Conservation (phyloP, 805 yeast species). For the Yamadazyma tumulicola region DNA sequence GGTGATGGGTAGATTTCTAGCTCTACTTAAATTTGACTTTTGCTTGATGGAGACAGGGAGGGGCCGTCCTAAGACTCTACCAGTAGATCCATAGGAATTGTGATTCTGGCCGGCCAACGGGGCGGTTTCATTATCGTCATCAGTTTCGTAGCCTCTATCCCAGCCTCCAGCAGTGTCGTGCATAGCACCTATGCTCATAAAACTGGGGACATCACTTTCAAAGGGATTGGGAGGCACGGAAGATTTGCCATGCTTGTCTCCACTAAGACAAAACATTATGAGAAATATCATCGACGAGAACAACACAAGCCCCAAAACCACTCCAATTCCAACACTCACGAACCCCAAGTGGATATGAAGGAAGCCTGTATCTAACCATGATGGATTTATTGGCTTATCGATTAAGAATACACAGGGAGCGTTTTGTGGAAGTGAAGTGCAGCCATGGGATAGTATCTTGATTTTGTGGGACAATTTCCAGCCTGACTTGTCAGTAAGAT, state of each 20-base stretch:
- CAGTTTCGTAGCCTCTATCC: slow-evolving; percentile 44
- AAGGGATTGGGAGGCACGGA: slow-evolving; percentile 12
- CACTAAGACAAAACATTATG: slow-evolving; percentile 18
- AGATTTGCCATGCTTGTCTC: slow-evolving; percentile 5
- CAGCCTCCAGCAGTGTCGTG: slow-evolving; percentile 12
- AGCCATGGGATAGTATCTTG: slow-evolving; percentile 57
- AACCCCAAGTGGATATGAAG: slow-evolving; percentile 63
- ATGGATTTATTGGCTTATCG: slow-evolving; percentile 63
- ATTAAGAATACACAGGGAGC: slow-evolving; percentile 56
- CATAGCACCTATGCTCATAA: slow-evolving; percentile 35
- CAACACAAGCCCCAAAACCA: slow-evolving; percentile 55
- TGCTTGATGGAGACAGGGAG: slow-evolving; percentile 7
- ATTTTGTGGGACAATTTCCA: slow-evolving; percentile 44
- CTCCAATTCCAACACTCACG: slow-evolving; percentile 65
- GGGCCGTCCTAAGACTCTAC: not conserved
- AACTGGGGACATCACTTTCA: slow-evolving; percentile 20
- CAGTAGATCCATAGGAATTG: slow-evolving; percentile 18
- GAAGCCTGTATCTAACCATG: slow-evolving; percentile 53
- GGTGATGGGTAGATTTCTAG: slow-evolving; percentile 18
- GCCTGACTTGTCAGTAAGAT: slow-evolving; percentile 6
- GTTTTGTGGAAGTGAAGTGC: slow-evolving; percentile 36
- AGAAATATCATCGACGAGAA: slow-evolving; percentile 22
- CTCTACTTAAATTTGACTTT: slow-evolving; percentile 17
- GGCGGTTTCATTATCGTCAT: slow-evolving; percentile 37
- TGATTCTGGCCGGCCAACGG: slow-evolving; percentile 24